Evolutionary conservation across 345 rosid species (phyloP).

Genomic region (Rhizophora apiculata): DNA sequence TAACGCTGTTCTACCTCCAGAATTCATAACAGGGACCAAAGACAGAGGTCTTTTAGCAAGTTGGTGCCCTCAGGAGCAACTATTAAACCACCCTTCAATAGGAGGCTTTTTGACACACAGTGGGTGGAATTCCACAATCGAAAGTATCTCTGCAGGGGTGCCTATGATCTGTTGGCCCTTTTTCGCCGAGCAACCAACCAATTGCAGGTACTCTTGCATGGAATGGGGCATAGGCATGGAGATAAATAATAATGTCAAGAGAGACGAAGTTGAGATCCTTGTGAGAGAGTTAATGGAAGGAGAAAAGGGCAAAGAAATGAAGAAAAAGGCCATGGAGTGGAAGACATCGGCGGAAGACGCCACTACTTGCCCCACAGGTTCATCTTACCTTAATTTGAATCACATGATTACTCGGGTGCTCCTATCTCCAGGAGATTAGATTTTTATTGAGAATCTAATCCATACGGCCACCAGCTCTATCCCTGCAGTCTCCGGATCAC

Average conservation of each 20-base stretch:
- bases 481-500: too few relatives aligned
- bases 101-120: slow-evolving; percentile 21
- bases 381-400: slow-evolving; percentile 17
- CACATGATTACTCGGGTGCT: slow-evolving; percentile 2
- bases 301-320: slow-evolving; percentile 19
- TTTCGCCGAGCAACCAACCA: slow-evolving; percentile 24
- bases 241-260: slow-evolving; percentile 18
- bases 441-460: background rate
- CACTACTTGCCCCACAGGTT: background rate
- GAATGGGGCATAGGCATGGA: slow-evolving; percentile 27
- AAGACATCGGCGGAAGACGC: slow-evolving; percentile 16
- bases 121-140: slow-evolving; percentile 28
- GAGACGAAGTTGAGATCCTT: slow-evolving; percentile 20
- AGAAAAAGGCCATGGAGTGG: slow-evolving; percentile 19
- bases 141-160: slow-evolving; percentile 15
- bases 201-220: slow-evolving; percentile 7
- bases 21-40: background rate
- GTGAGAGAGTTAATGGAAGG: slow-evolving; percentile 25
- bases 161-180: slow-evolving; percentile 32
- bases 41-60: slow-evolving; percentile 12
- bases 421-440: background rate
- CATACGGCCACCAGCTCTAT: too few relatives aligned
- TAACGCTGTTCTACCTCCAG: slow-evolving; percentile 2
- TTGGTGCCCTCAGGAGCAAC: slow-evolving; percentile 21
- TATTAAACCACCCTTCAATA: slow-evolving; percentile 11